Percentiles rank a stretch among this genome's conserved stretches.
phyloP scores from a whole-genome alignment of 2,329 filamentous ascomycete genomes.

The Colletotrichum tabaci region DNA sequence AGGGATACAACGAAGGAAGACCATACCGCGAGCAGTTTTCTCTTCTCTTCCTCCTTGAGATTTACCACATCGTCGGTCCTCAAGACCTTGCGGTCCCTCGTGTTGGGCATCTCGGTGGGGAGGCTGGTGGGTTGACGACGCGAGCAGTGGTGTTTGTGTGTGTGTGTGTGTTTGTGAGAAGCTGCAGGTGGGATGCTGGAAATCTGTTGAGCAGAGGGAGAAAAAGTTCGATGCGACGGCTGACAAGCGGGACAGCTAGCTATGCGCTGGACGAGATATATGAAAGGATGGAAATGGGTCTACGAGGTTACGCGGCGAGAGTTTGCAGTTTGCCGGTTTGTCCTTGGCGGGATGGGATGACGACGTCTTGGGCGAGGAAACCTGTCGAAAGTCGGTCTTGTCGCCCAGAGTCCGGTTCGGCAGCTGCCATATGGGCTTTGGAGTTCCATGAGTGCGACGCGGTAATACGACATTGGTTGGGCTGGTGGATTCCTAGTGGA shows the following conservation, averaged over 20 bases:
- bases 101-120: conserved; percentile 46
- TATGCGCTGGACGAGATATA: conserved; percentile 22
- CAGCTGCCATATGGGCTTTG: conserved; percentile 27
- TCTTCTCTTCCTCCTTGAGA: conserved; percentile 55
- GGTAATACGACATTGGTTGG: conserved; percentile 42
- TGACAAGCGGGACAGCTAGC: conserved; percentile 15
- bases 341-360: conserved; percentile 38
- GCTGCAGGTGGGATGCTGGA: conserved; percentile 30
- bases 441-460: conserved; percentile 25
- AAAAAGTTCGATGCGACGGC: conserved; percentile 13
- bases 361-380: conserved; percentile 33
- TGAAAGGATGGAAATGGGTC: conserved; percentile 1
- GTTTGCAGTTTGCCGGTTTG: conserved; percentile 27
- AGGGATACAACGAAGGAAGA: background rate
- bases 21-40: conserved; percentile 54
- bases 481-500: conserved; percentile 41
- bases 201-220: conserved; percentile 30
- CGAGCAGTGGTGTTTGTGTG: conserved; percentile 16
- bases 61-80: conserved; percentile 55
- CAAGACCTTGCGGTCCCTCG: conserved; percentile 56
- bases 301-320: conserved; percentile 31
- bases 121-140: conserved; percentile 11
- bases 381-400: conserved; percentile 35
- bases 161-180: conserved; percentile 4
- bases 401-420: conserved; percentile 22